A percentile compares a stretch with the other conserved stretches of the same genome.
phyloP scores from a whole-genome alignment of 768 basidiomycete species.

The Pulveroboletus sp. region DNA sequence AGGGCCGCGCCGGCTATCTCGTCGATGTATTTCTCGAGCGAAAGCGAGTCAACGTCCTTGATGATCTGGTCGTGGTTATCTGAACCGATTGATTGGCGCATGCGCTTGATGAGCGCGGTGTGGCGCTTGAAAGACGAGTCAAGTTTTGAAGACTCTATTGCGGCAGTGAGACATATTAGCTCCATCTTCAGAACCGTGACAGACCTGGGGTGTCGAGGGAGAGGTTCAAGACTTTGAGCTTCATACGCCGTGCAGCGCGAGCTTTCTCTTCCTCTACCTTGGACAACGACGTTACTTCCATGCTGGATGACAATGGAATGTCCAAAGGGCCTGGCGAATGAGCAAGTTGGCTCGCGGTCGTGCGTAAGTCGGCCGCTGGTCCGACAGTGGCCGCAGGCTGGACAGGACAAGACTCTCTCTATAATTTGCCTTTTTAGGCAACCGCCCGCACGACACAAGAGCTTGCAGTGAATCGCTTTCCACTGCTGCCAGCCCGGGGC shows the following conservation, averaged over 20 bases:
- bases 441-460: background rate
- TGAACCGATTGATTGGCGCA: conserved; percentile 77
- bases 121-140: conserved; percentile 96
- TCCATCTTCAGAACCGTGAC: conserved; percentile 9
- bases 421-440: conserved; percentile 14
- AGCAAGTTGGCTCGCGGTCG: background rate
- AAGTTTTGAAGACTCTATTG: conserved; percentile 63
- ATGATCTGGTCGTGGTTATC: conserved; percentile 84
- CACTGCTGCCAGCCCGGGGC: too few species aligned
- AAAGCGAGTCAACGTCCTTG: conserved; percentile 87
- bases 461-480: too few species aligned
- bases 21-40: conserved; percentile 93
- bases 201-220: conserved; percentile 46
- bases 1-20: conserved; percentile 85
- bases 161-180: conserved; percentile 5
- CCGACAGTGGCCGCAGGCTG: conserved; percentile 8
- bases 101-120: conserved; percentile 91
- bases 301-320: conserved; percentile 2
- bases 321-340: background rate
- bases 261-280: conserved; percentile 48
- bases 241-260: conserved; percentile 52
- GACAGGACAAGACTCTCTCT: background rate
- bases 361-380: conserved; percentile 8
- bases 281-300: conserved; percentile 21
- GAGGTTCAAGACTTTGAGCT: conserved; percentile 54